phyloP scores from a whole-genome alignment of 371 early-diverging fungal species.

The Furculomyces boomerangus region DNA sequence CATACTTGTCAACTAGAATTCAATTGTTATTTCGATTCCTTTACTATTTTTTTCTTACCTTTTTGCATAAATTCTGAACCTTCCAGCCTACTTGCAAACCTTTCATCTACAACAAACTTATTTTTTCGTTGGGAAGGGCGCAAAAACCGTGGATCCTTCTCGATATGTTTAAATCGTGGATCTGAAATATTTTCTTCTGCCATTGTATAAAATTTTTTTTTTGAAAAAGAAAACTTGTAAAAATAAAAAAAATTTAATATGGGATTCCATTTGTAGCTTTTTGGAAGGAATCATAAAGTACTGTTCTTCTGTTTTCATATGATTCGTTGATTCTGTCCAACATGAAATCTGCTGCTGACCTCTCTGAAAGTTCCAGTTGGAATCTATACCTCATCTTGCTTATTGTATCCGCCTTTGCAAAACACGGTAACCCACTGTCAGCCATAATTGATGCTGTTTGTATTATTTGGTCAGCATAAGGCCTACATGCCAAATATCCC shows the following conservation, averaged over 20 bases:
- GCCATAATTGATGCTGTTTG: slow-evolving; percentile 82
- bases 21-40: too few relatives aligned
- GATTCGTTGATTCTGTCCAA: slow-evolving; percentile 70
- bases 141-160: slow-evolving; percentile 75
- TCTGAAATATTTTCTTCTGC: slow-evolving; percentile 22
- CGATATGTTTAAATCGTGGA: slow-evolving; percentile 63
- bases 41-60: too few relatives aligned
- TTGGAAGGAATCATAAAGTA: slow-evolving; percentile 72
- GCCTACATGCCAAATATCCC: slow-evolving; percentile 78
- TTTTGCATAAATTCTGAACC: slow-evolving; percentile 1
- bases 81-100: slow-evolving; percentile 35
- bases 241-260: slow-evolving; percentile 12
- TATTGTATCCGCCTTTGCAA: slow-evolving; percentile 28
- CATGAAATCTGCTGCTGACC: slow-evolving; percentile 91
- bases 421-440: slow-evolving; percentile 95
- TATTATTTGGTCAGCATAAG: slow-evolving; percentile 84
- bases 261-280: slow-evolving; percentile 73
- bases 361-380: slow-evolving; percentile 77
- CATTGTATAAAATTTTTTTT: too few relatives aligned
- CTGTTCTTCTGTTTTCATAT: slow-evolving; percentile 77
- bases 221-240: too few relatives aligned
- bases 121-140: slow-evolving; percentile 56
- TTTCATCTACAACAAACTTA: slow-evolving; percentile 78
- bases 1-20: slow-evolving; percentile 80
- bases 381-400: slow-evolving; percentile 75